Conservation (phyloP, 139 green algal species). For the Chlamydomonas urium region DNA sequence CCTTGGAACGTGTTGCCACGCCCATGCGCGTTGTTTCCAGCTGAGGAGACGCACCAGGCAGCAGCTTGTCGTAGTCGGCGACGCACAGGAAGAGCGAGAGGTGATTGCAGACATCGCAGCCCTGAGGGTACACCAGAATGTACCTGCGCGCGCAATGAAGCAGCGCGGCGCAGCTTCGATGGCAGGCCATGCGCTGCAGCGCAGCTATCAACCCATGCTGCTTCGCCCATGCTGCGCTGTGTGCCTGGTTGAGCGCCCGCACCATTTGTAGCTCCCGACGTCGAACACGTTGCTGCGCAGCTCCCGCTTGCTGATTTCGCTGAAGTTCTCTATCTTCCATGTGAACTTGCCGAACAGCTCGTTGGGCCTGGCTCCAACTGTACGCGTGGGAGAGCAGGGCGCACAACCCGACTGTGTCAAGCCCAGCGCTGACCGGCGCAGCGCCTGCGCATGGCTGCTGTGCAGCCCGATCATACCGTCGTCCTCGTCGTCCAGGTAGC, state of each 20-base stretch:
- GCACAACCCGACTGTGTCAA: too few species aligned
- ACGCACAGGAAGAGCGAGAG: conserved; percentile 97
- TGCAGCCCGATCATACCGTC: too few species aligned
- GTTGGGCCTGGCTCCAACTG: conserved; percentile 55
- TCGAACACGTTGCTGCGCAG: conserved; percentile 89
- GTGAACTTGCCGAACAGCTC: conserved; percentile 96
- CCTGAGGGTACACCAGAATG: conserved; percentile 95
- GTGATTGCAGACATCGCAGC: conserved; percentile 97
- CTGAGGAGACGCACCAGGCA: conserved; percentile 88
- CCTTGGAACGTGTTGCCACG: too few species aligned
- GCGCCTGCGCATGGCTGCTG: too few species aligned
- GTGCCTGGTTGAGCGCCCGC: conserved; percentile 12
- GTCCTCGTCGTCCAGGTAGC: conserved; percentile 73
- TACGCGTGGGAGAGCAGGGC: too few species aligned
- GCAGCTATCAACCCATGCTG: too few species aligned
- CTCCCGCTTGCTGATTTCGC: conserved; percentile 89
- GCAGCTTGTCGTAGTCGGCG: conserved; percentile 97
- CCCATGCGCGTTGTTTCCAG: too few species aligned
- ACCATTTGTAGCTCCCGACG: conserved; percentile 95
- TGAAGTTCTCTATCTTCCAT: conserved; percentile 96
- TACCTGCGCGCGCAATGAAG: conserved; percentile 67
- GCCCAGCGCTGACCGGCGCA: too few species aligned
- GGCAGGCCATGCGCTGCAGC: too few species aligned
- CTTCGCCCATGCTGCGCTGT: too few species aligned
- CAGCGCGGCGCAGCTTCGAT: too few species aligned